A percentile compares a stretch with the other conserved stretches of the same genome.
These are phyloP conservation scores for Naganishia antarctica DNA, from an alignment of 768 basidiomycete species.

Conservation along the genomic window DNA sequence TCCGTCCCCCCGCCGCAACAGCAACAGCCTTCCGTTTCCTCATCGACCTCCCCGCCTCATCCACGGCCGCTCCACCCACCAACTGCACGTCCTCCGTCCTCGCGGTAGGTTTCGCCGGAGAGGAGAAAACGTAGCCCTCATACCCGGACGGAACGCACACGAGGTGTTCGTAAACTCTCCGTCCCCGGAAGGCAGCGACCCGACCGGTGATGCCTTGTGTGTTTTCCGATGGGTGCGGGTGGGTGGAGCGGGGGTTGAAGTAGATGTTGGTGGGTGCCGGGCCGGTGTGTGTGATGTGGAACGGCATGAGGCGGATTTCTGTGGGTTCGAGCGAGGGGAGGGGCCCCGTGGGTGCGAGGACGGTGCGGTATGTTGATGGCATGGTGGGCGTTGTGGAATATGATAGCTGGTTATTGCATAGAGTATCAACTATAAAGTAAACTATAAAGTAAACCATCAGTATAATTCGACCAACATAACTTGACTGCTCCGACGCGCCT, in stretches of 20 bases:
- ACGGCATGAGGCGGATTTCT: neutral
- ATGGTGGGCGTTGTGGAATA: neutral
- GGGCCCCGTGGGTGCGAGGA: neutral
- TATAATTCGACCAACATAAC: no score
- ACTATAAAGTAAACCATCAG: no score
- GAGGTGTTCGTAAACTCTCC: constrained; percentile 1
- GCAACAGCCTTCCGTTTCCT: neutral
- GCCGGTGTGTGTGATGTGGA: constrained; percentile 6
- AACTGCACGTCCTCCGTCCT: constrained; percentile 5
- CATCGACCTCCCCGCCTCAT: neutral
- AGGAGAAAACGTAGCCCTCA: neutral
- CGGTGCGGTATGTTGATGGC: neutral
- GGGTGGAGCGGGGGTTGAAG: neutral
- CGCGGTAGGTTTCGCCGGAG: neutral
- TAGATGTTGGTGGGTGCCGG: constrained; percentile 1
- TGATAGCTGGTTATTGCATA: no score
- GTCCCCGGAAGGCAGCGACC: neutral
- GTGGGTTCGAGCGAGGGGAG: neutral
- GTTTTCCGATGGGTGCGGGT: neutral
- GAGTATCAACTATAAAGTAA: no score
- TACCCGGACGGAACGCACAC: neutral
- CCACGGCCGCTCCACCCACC: neutral
- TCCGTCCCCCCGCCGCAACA: neutral
- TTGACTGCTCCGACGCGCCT: no score
- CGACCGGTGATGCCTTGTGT: neutral